Evolutionary conservation across 2,329 filamentous ascomycete genomes (phyloP).

Genomic region (Talaromyces sp.): DNA sequence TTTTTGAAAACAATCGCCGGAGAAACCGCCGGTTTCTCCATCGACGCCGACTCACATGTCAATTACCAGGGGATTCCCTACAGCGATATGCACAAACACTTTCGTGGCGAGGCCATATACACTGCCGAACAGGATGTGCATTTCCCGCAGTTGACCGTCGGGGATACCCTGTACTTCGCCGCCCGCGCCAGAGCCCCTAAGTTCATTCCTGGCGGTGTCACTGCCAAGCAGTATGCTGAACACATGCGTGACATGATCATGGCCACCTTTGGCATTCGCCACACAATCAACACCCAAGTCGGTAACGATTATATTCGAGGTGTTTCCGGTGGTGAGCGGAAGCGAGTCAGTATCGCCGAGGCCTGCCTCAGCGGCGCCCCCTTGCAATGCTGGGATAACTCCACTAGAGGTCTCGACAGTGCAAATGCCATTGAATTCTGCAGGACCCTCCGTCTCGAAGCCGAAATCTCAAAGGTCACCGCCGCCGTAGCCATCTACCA

Average conservation of each 20-base stretch:
- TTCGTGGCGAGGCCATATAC: slow-evolving; percentile 82
- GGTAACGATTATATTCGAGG: slow-evolving; percentile 57
- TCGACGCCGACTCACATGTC: slow-evolving; percentile 64
- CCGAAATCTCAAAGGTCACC: slow-evolving; percentile 47
- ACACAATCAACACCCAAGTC: slow-evolving; percentile 49
- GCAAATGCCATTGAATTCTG: slow-evolving; percentile 56
- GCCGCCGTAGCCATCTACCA: slow-evolving; percentile 56
- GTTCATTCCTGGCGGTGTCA: slow-evolving; percentile 35
- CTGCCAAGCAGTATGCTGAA: slow-evolving; percentile 38
- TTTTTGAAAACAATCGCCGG: slow-evolving; percentile 78
- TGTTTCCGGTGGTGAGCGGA: slow-evolving; percentile 58
- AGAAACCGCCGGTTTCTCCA: slow-evolving; percentile 70
- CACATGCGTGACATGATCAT: slow-evolving; percentile 45
- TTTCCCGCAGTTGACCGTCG: slow-evolving; percentile 72
- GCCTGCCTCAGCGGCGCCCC: slow-evolving; percentile 44
- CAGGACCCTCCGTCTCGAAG: slow-evolving; percentile 46
- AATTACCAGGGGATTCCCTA: slow-evolving; percentile 62
- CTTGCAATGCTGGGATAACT: slow-evolving; percentile 46
- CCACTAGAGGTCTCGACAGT: slow-evolving; percentile 49
- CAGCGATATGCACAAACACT: slow-evolving; percentile 65
- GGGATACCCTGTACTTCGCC: slow-evolving; percentile 74
- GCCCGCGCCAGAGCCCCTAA: slow-evolving; percentile 58
- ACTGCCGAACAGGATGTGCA: slow-evolving; percentile 81
- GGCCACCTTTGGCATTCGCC: slow-evolving; percentile 42
- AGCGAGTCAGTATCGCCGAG: slow-evolving; percentile 60